Percentiles rank a stretch among this genome's conserved stretches.
Conservation (phyloP, 2,329 filamentous ascomycete genomes). For the Fusarium sp. region DNA sequence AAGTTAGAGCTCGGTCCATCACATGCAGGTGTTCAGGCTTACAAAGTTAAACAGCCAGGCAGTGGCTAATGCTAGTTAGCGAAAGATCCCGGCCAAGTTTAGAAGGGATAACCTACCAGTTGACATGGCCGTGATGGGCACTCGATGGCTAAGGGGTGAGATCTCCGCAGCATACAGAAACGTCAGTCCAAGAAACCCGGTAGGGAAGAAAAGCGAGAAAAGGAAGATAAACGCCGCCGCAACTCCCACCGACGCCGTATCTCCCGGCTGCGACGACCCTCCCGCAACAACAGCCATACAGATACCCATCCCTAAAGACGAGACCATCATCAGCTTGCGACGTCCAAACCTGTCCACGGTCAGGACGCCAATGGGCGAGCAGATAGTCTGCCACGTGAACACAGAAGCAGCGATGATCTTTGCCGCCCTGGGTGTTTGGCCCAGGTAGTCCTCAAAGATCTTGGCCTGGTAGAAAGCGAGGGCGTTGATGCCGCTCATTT, state of each 20-base stretch:
- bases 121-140: slow-evolving; percentile 5
- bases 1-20: not conserved
- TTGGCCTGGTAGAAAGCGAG: slow-evolving; percentile 2
- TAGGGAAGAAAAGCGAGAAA: slow-evolving; percentile 3
- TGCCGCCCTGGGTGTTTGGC: not conserved
- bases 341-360: not conserved
- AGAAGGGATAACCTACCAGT: not conserved
- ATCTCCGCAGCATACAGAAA: slow-evolving; percentile 11
- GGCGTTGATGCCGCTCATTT: slow-evolving; percentile 4
- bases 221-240: not conserved
- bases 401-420: slow-evolving; percentile 7
- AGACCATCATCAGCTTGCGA: slow-evolving; percentile 1
- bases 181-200: not conserved
- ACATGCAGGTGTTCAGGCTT: not conserved
- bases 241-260: not conserved
- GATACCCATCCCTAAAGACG: not conserved
- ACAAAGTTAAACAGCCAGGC: slow-evolving; percentile 4
- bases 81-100: rapidly evolving
- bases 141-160: not conserved
- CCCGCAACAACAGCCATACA: slow-evolving; percentile 6
- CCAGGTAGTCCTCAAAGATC: slow-evolving; percentile 1
- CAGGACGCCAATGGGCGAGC: not conserved
- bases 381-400: not conserved
- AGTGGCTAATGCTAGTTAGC: not conserved
- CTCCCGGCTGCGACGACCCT: not conserved